Evolutionary conservation across 139 green algal species (phyloP).

Genomic region (Prasinococcaceae sp.): DNA sequence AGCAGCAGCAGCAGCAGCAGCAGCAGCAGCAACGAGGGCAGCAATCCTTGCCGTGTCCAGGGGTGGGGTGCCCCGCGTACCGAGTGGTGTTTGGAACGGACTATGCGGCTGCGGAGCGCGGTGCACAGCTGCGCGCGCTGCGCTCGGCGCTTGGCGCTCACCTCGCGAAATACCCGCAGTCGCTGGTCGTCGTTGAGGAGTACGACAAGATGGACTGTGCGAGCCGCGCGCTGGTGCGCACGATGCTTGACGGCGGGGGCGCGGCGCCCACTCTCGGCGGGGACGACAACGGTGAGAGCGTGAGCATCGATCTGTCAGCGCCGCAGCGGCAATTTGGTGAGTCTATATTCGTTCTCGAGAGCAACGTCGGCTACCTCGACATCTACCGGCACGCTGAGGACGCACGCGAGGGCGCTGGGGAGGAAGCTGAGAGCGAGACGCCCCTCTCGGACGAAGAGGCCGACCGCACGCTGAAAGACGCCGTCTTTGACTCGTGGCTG

Average conservation of each 20-base stretch:
- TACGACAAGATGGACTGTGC: constrained; percentile 86
- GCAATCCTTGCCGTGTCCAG: constrained; percentile 13
- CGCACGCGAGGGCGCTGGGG: background rate
- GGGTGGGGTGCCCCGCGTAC: constrained; percentile 46
- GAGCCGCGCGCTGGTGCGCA: constrained; percentile 50
- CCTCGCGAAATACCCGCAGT: constrained; percentile 33
- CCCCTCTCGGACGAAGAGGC: constrained; percentile 34
- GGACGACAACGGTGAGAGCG: background rate
- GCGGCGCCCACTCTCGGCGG: background rate
- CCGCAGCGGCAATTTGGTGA: constrained; percentile 20
- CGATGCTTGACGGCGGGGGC: constrained; percentile 47
- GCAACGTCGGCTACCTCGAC: constrained; percentile 64
- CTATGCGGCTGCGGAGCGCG: constrained; percentile 37
- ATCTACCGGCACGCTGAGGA: constrained; percentile 36
- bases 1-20: too few relatives aligned
- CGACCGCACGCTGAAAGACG: constrained; percentile 45
- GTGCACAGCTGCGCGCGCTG: constrained; percentile 26
- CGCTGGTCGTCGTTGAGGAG: constrained; percentile 83
- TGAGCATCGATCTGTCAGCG: background rate
- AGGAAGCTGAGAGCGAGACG: too few relatives aligned
- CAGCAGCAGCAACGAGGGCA: background rate
- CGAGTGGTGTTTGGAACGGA: constrained; percentile 76
- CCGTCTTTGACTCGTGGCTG: constrained; percentile 52
- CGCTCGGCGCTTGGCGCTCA: constrained; percentile 41
- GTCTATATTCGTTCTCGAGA: constrained; percentile 71